Conservation (phyloP, 2,329 filamentous ascomycete species). For the Neofusicoccum sp. region DNA sequence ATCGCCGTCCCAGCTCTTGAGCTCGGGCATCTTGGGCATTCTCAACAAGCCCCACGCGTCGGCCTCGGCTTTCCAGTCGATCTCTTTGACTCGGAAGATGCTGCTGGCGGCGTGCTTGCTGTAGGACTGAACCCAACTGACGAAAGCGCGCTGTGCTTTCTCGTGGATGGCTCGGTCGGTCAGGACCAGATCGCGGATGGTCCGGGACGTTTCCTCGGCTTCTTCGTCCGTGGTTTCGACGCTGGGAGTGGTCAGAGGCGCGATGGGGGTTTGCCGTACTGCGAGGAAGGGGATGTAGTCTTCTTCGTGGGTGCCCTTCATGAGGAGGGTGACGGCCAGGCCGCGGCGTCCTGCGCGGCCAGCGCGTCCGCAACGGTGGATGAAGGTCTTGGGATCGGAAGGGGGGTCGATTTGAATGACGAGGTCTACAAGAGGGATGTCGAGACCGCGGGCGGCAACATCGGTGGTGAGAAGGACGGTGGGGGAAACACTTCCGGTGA, state of each 20-base stretch:
- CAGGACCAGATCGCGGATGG: slow-evolving; percentile 63
- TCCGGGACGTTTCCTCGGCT: slow-evolving; percentile 59
- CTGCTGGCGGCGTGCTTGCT: slow-evolving; percentile 87
- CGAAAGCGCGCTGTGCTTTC: slow-evolving; percentile 88
- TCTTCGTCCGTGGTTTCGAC: slow-evolving; percentile 63
- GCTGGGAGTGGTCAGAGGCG: slow-evolving; percentile 59
- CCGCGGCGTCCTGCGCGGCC: slow-evolving; percentile 70
- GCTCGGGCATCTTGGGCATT: slow-evolving; percentile 92
- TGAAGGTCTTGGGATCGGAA: slow-evolving; percentile 83
- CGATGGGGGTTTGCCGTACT: slow-evolving; percentile 83
- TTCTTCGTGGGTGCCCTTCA: slow-evolving; percentile 75
- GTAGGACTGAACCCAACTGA: slow-evolving; percentile 91
- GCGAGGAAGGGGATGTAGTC: slow-evolving; percentile 88
- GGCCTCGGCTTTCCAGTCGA: slow-evolving; percentile 84
- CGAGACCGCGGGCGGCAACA: slow-evolving; percentile 84
- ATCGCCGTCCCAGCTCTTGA: slow-evolving; percentile 51
- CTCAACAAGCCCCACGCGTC: slow-evolving; percentile 83
- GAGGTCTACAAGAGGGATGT: slow-evolving; percentile 89
- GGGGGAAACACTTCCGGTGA: slow-evolving; percentile 72
- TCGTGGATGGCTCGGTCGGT: slow-evolving; percentile 73
- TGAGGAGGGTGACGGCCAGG: slow-evolving; percentile 81
- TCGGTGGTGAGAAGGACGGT: slow-evolving; percentile 90
- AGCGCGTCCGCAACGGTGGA: slow-evolving; percentile 66
- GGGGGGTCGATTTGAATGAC: slow-evolving; percentile 86
- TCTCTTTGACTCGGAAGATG: slow-evolving; percentile 80